These are phyloP conservation scores for Phytopythium litorale DNA, from an alignment of 352 stramenopile genomes.

Conservation along the genomic window DNA sequence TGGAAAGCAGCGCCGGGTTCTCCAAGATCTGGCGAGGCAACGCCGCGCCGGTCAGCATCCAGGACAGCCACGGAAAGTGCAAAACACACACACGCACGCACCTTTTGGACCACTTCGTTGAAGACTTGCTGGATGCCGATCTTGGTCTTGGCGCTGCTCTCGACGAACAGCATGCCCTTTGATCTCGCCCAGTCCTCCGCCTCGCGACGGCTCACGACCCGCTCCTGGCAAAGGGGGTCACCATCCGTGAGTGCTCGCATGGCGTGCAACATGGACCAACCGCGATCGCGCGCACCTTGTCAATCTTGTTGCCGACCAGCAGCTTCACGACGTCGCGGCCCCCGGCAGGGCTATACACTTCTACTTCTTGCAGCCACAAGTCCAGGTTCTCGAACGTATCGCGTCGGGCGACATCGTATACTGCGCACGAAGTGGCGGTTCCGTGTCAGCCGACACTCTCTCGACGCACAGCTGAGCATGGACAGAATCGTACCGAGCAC, in stretches of 20 bases:
- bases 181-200: constrained; percentile 95
- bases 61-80: not conserved
- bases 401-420: constrained; percentile 95
- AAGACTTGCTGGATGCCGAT: constrained; percentile 96
- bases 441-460: not conserved
- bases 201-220: constrained; percentile 91
- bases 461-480: not conserved
- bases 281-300: constrained; percentile 47
- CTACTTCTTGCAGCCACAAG: constrained; percentile 97
- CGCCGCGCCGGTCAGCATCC: not conserved
- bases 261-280: not conserved
- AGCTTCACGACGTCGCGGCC: constrained; percentile 97
- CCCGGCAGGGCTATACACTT: constrained; percentile 94
- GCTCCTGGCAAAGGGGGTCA: constrained; percentile 62
- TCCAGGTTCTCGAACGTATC: constrained; percentile 98
- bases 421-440: constrained; percentile 19
- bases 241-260: not conserved
- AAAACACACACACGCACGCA: constrained; percentile 19
- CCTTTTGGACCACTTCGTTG: constrained; percentile 98
- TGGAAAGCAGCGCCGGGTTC: constrained; percentile 86
- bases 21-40: constrained; percentile 75
- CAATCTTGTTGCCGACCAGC: constrained; percentile 97
- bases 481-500: constrained; percentile 77
- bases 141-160: constrained; percentile 96
- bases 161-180: constrained; percentile 98